Conservation (phyloP, 1,139 yeast genomes). For the Kodamaea suecica region DNA sequence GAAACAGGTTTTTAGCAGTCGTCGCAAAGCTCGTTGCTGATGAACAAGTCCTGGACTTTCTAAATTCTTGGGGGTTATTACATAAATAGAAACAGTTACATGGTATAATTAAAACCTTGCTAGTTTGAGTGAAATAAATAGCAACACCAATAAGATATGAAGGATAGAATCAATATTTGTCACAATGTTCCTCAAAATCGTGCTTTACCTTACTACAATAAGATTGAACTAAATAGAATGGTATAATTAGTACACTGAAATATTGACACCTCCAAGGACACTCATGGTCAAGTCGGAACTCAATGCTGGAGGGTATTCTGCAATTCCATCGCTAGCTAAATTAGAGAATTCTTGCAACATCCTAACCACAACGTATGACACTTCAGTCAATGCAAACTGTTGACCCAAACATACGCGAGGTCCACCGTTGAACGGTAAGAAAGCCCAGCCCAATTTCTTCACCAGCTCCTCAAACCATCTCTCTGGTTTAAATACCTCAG, state of each 20-base stretch:
- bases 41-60: too few species aligned
- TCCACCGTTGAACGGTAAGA: conserved; percentile 57
- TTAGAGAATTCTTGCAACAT: conserved; percentile 24
- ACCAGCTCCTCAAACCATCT: conserved; percentile 44
- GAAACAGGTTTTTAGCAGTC: too few species aligned
- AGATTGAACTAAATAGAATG: too few species aligned
- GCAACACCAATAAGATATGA: too few species aligned
- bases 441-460: conserved; percentile 47
- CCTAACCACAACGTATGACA: conserved; percentile 44
- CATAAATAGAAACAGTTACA: too few species aligned
- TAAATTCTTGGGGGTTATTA: too few species aligned
- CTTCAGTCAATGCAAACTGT: conserved; percentile 58
- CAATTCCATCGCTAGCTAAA: conserved; percentile 11
- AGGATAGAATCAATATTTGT: too few species aligned
- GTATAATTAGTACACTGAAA: conserved; percentile 6
- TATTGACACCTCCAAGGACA: conserved; percentile 23
- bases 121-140: too few species aligned
- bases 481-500: conserved; percentile 47
- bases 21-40: too few species aligned
- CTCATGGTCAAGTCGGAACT: conserved; percentile 13
- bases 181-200: too few species aligned
- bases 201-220: too few species aligned
- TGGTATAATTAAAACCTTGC: too few species aligned
- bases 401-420: conserved; percentile 60
- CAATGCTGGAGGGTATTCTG: conserved; percentile 9